Conservation (phyloP, 768 basidiomycete genomes). For the Coprinopsis marcescibilis region DNA sequence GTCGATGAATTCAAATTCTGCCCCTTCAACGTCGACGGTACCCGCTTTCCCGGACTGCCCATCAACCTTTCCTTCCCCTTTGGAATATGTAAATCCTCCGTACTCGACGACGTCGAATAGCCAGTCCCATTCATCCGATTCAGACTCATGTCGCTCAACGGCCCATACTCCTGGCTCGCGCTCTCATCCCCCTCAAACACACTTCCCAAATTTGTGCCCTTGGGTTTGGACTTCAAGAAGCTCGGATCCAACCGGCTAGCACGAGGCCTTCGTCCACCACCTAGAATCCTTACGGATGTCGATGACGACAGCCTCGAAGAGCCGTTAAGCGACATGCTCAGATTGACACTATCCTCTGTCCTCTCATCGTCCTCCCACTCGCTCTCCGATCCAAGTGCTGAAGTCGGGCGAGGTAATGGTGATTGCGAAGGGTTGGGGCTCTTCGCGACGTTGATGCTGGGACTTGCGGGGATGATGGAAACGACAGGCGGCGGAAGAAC, state of each 20-base stretch:
- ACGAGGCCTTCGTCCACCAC: conserved; percentile 42
- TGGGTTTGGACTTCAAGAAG: conserved; percentile 57
- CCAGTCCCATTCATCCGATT: conserved; percentile 60
- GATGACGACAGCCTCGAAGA: conserved; percentile 8
- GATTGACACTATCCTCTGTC: conserved; percentile 69
- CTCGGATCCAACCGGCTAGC: conserved; percentile 64
- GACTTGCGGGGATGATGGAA: conserved; percentile 39
- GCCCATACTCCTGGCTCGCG: conserved; percentile 15
- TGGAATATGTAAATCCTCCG: conserved; percentile 31
- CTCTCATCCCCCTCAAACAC: conserved; percentile 71
- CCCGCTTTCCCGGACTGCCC: conserved; percentile 46
- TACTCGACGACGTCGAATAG: conserved; percentile 23
- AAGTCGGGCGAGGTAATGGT: conserved; percentile 36
- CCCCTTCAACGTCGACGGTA: conserved; percentile 41
- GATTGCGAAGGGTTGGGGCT: conserved; percentile 22
- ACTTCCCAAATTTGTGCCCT: conserved; percentile 43
- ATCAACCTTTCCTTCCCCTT: conserved; percentile 32
- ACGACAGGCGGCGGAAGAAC: conserved; percentile 26
- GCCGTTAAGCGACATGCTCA: conserved; percentile 38
- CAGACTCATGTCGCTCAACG: conserved; percentile 34
- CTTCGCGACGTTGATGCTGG: conserved; percentile 21
- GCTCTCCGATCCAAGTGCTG: conserved; percentile 62
- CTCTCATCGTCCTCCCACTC: conserved; percentile 92
- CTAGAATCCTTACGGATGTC: conserved; percentile 21
- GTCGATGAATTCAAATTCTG: conserved; percentile 20